Evolutionary conservation across 805 yeast genomes (phyloP).

Genomic region (Lipomyces spencermartinsiae): DNA sequence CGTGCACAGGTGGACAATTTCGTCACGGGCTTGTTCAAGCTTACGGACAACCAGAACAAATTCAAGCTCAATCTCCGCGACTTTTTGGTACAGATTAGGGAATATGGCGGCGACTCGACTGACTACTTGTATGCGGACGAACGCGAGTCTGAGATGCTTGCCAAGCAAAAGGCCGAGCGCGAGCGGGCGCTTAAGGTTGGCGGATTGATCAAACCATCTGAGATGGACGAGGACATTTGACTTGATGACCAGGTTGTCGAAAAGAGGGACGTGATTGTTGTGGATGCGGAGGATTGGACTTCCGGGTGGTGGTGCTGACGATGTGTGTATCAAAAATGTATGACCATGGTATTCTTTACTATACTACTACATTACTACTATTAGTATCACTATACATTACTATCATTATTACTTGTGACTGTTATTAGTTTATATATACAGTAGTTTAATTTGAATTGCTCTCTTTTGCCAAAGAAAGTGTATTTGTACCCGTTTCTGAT

Average conservation of each 20-base stretch:
- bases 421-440: too few species aligned
- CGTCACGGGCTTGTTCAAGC: conserved; percentile 70
- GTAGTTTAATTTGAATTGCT: too few species aligned
- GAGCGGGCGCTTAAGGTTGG: conserved; percentile 88
- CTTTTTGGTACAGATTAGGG: conserved; percentile 94
- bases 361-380: neutral
- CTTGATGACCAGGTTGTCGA: conserved; percentile 13
- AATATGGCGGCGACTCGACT: conserved; percentile 93
- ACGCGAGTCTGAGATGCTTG: conserved; percentile 75
- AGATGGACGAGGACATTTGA: conserved; percentile 53
- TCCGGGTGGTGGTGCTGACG: conserved; percentile 22
- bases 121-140: conserved; percentile 96
- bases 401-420: neutral
- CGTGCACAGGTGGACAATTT: conserved; percentile 82
- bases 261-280: neutral
- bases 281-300: conserved; percentile 15
- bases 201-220: conserved; percentile 93
- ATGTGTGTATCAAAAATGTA: neutral
- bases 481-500: too few species aligned
- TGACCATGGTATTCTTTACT: neutral
- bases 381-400: neutral
- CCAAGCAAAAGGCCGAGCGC: conserved; percentile 70
- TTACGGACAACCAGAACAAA: conserved; percentile 73
- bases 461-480: too few species aligned
- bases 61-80: conserved; percentile 90